Base-by-base conservation (phyloP, 2,329 filamentous ascomycete species). In the Hypoxylon sp. region DNA sequence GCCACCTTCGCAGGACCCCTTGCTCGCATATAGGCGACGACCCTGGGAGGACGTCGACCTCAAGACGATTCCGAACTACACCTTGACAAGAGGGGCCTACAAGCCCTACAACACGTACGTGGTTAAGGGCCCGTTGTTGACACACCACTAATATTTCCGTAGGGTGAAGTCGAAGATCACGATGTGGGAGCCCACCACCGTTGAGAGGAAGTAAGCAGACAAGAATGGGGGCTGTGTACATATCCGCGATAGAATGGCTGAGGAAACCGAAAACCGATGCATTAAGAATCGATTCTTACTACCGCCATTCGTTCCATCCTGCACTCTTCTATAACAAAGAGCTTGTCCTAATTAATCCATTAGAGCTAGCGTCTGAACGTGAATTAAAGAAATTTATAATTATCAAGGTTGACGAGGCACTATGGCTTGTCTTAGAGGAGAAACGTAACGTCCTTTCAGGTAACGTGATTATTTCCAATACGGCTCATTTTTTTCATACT, bases 101-200 rank as follows among this genome's bases (percentile, higher is more conserved):
- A 97, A 93, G 85, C 89, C 96, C 34, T 99, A 98, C 83, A 97
- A 86, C 84, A 99, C 96, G 94, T 98, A 82, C 81, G 94, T 90
- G 17, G 21, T n/a, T 30, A 25, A 23, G 10, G 30, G 17, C 9
- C 28, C 14, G 17, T 3, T 5, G 32, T 10, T 7, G 13, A 1
- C 1, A 3, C 43, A 30, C 21, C 32, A 30, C 71, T 75, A 62
- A 80, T 74, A 64, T 72, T 48, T 1, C 11, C 61, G 14, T 14
- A 89, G 87, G 19, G 80, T 79, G 34, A 87, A 87, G 77, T 78
- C 86, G 43, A 89, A 89, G 82, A 74, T 87, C 57, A 77, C 77
- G 49, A 77, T 80, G 25, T 89, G 87, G 87, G 81, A 86, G 74
- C 85, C 87, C 11, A 71, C 74, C 25, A 73, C 76, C 60, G 76